Conservation (phyloP, 495 filamentous ascomycete species). For the Penicillium coprophilum region DNA sequence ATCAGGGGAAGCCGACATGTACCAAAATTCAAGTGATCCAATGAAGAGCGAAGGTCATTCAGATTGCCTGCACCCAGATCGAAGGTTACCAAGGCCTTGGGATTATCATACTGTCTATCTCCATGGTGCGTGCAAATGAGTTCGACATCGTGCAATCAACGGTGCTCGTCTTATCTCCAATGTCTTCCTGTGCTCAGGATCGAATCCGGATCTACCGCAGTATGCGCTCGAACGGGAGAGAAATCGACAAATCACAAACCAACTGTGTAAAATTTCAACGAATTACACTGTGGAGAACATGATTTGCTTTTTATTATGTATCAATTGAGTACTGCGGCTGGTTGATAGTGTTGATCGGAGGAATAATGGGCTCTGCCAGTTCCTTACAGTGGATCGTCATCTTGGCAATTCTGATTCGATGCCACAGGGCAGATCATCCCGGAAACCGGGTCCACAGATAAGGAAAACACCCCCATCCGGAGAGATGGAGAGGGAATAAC, state of each 20-base stretch:
- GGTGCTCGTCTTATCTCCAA: conserved; percentile 17
- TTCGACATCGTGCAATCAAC: conserved; percentile 13
- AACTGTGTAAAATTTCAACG: neutral
- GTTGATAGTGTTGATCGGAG: neutral
- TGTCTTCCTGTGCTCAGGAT: neutral
- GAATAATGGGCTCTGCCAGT: conserved; percentile 3
- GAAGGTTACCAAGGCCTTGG: conserved; percentile 1
- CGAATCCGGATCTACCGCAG: neutral
- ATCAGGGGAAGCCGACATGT: neutral
- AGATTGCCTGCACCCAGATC: conserved; percentile 8
- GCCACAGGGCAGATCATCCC: conserved; percentile 16
- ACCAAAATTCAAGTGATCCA: neutral
- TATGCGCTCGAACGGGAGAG: neutral
- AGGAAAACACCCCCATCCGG: conserved; percentile 14
- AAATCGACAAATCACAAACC: conserved; percentile 17
- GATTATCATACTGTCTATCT: neutral
- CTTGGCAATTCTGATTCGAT: conserved; percentile 12
- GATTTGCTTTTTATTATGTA: conserved; percentile 12
- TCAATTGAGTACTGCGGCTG: conserved; percentile 8
- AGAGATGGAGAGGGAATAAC: conserved; percentile 14
- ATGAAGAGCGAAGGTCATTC: neutral
- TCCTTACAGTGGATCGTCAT: conserved; percentile 17
- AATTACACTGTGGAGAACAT: neutral
- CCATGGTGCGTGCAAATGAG: neutral
- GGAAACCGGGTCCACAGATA: conserved; percentile 27